Conservation (phyloP, 116 monocot genomes). For the Iris pallida region DNA sequence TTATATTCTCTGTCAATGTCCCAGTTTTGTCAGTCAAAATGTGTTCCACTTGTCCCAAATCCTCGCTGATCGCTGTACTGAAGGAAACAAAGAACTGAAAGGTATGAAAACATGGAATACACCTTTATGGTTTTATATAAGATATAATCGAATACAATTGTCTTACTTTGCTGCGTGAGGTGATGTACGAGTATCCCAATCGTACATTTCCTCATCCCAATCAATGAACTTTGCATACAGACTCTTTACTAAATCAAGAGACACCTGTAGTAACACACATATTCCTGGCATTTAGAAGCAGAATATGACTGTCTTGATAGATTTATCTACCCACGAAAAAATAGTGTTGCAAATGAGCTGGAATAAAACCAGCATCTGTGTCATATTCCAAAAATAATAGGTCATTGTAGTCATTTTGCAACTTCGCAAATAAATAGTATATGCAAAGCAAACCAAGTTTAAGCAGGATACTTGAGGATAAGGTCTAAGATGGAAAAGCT, state of each 20-base stretch:
- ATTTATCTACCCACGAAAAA: too few species aligned
- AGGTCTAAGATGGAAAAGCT: too few species aligned
- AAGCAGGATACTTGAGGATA: too few species aligned
- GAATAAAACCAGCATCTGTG: neutral
- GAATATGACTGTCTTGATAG: neutral
- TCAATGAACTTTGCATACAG: constrained; percentile 99
- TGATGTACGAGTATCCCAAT: constrained; percentile 64
- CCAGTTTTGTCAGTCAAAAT: constrained; percentile 98
- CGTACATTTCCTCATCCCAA: constrained; percentile 99
- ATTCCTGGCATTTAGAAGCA: neutral
- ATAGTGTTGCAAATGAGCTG: neutral
- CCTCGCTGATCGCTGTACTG: constrained; percentile 99
- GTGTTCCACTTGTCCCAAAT: constrained; percentile 96
- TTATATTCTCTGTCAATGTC: constrained; percentile 92
- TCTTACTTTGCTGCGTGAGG: constrained; percentile 93
- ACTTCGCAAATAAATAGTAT: too few species aligned
- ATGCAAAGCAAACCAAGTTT: too few species aligned
- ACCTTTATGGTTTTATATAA: neutral
- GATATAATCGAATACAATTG: neutral
- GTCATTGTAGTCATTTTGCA: too few species aligned
- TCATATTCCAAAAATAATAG: too few species aligned
- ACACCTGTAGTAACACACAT: constrained; percentile 56
- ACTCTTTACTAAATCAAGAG: constrained; percentile 89
- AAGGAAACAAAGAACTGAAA: constrained; percentile 25
- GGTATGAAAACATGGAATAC: constrained; percentile 8